phyloP scores from a whole-genome alignment of 441 rosid genomes.

The Manihot esculenta region DNA sequence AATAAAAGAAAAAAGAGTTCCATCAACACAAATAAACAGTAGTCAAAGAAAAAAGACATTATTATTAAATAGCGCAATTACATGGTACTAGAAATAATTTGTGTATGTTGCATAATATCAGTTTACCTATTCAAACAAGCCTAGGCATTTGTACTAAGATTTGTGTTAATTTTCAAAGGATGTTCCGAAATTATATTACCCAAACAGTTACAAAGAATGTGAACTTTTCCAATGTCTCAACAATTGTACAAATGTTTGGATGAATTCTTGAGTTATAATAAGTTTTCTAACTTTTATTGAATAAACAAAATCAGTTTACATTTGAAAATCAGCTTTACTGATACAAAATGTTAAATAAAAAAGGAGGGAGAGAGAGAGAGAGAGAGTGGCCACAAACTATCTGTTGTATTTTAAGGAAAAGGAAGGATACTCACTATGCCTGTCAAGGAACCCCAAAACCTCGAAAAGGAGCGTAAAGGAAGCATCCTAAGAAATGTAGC shows the following conservation, averaged over 20 bases:
- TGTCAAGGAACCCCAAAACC: conserved; percentile 77
- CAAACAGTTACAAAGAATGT: background rate
- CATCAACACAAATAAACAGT: background rate
- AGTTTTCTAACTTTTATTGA: background rate
- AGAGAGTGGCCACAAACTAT: background rate
- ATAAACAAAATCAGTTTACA: background rate
- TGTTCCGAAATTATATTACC: too few species aligned
- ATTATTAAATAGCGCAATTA: too few species aligned
- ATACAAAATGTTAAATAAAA: background rate
- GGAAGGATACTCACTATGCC: conserved; percentile 52
- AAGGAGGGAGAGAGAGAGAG: background rate
- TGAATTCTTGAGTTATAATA: background rate
- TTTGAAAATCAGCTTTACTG: too few species aligned
- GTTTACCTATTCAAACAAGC: background rate
- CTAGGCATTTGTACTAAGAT: background rate
- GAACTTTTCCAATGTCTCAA: background rate
- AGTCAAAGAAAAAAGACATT: too few species aligned
- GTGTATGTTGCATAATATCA: background rate
- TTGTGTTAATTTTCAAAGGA: background rate
- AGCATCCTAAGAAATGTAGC: conserved; percentile 72
- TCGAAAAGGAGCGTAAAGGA: conserved; percentile 83
- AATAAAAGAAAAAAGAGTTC: background rate
- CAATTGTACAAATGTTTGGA: background rate
- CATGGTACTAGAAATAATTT: background rate
- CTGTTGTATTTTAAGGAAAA: conserved; percentile 4